Evolutionary conservation across 2,329 filamentous ascomycete genomes (phyloP), one percentile per base, ranked within the genome.

Genomic region (Ascochyta clinopodiicola): DNA sequence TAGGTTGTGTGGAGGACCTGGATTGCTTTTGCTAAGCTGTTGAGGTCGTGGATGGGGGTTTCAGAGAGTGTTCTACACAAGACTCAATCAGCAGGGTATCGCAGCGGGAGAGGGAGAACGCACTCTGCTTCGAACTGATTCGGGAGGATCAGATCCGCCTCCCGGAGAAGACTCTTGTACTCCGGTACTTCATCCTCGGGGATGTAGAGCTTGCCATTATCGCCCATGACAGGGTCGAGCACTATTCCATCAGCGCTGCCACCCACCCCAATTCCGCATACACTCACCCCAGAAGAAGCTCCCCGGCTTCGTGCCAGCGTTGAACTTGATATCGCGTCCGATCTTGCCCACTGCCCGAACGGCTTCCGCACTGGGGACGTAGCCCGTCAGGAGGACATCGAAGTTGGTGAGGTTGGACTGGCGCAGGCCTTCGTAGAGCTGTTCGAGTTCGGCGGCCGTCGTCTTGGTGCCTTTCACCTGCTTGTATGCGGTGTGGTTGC

Each of bases 101-200:
- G 12, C 12, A 35, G 31, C 17, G n/a, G 2, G 10, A 6, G 39
- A 9, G 19, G 35, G 24, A 17, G 12, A 19, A 70, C 87, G 65
- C 80, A 96, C 91, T 99, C 94, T 38, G 93, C 92, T 79, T 99
- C 95, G 64, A 97, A 99, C 67, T 98, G 94, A 73, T 99, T 99
- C 4, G 95, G 95, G 15, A 98, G 79, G 51, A 99, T 96, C 64
- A 99, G 76, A 75, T 99, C 95, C 2, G 95, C 94, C 67, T 94
- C 84, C 32, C 83, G 83, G 21, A 98, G 80, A 53, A 96, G 81
- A 22, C 81, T 81, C 77, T 92, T 94, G 76, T 98, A 99, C 13
- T 90, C 92, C 0, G 93, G 93, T 15, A 98, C 90, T 3, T 96
- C 92, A 61, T 96, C 92, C 66, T 94, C 88, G 6, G 89, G 90